Percentiles rank a stretch among this genome's conserved stretches.
phyloP scores from a whole-genome alignment of 1,139 yeast genomes.

The Diutina ranongensis region DNA sequence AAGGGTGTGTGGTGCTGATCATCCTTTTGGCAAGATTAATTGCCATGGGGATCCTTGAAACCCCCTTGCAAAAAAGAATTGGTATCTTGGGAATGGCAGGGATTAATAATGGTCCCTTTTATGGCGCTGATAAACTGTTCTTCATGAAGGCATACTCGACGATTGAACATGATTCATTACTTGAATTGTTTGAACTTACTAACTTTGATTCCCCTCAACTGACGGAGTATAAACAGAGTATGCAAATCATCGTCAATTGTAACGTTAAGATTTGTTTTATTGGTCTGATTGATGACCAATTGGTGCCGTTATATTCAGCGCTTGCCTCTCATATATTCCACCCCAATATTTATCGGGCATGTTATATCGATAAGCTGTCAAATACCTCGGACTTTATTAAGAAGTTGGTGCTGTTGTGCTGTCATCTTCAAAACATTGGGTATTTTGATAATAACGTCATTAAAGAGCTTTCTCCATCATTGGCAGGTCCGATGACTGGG shows the following conservation, averaged over 20 bases:
- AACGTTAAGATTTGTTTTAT: conserved; percentile 72
- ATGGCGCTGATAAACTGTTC: conserved; percentile 74
- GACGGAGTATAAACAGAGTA: conserved; percentile 53
- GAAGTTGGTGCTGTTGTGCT: conserved; percentile 20
- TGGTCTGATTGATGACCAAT: conserved; percentile 84
- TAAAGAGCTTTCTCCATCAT: conserved; percentile 66
- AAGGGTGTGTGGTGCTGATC: conserved; percentile 88
- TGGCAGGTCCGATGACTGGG: conserved; percentile 6
- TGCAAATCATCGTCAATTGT: conserved; percentile 50
- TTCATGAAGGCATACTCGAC: conserved; percentile 83
- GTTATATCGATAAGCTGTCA: conserved; percentile 63
- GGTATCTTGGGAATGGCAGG: conserved; percentile 94
- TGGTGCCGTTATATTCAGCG: conserved; percentile 87
- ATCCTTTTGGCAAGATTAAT: conserved; percentile 64
- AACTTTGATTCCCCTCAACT: conserved; percentile 64
- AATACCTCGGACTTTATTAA: conserved; percentile 37
- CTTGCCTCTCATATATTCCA: conserved; percentile 73
- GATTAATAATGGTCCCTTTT: conserved; percentile 84
- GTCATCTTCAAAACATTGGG: conserved; percentile 66
- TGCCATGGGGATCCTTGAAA: conserved; percentile 52
- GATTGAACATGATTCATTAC: conserved; percentile 75
- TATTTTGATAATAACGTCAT: conserved; percentile 66
- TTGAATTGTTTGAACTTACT: conserved; percentile 82
- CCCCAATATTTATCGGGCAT: conserved; percentile 83
- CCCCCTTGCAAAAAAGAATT: conserved; percentile 37